Percentiles rank a stretch among this genome's conserved stretches.
Evolutionary conservation across 768 basidiomycete species (phyloP).

Genomic region (Pleurotus tuber-regium): DNA sequence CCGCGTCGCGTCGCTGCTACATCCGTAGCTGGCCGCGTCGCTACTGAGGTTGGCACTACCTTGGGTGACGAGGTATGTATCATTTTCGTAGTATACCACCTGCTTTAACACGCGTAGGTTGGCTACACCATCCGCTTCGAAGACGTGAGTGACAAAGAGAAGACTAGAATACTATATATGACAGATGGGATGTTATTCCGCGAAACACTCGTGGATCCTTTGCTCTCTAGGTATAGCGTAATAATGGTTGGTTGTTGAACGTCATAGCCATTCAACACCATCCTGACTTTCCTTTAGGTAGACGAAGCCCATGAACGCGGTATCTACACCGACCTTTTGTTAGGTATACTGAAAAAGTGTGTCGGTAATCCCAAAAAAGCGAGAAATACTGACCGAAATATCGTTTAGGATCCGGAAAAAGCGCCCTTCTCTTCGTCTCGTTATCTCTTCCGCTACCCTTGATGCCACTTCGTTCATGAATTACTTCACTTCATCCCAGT

Average conservation of each 20-base stretch:
- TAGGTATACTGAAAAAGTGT: slow-evolving; percentile 93
- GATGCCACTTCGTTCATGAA: slow-evolving; percentile 88
- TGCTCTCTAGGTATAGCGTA: slow-evolving; percentile 89
- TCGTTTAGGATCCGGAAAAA: slow-evolving; percentile 80
- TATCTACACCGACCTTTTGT: slow-evolving; percentile 90
- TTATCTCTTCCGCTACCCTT: slow-evolving; percentile 95
- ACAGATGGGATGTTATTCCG: slow-evolving; percentile 99
- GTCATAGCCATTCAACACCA: slow-evolving; percentile 5
- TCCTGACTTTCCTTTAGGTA: slow-evolving; percentile 48
- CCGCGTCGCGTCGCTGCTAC: slow-evolving; percentile 94
- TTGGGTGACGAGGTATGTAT: slow-evolving; percentile 81
- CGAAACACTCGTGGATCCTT: slow-evolving; percentile 88
- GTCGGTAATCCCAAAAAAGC: slow-evolving; percentile 14
- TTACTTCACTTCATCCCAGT: slow-evolving; percentile 73
- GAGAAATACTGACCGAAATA: slow-evolving; percentile 7
- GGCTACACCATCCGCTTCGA: slow-evolving; percentile 98
- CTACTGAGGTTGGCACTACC: slow-evolving; percentile 84
- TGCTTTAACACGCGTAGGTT: slow-evolving; percentile 55
- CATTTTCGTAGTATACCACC: background rate
- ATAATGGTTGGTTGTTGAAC: slow-evolving; percentile 82
- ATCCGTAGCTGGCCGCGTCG: slow-evolving; percentile 88
- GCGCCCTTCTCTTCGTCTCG: slow-evolving; percentile 83
- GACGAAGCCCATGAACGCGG: slow-evolving; percentile 98
- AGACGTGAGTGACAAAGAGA: slow-evolving; percentile 80
- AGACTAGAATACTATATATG: slow-evolving; percentile 91